phyloP scores from a whole-genome alignment of 352 stramenopile genomes.

The Phytopythium mirpurense region DNA sequence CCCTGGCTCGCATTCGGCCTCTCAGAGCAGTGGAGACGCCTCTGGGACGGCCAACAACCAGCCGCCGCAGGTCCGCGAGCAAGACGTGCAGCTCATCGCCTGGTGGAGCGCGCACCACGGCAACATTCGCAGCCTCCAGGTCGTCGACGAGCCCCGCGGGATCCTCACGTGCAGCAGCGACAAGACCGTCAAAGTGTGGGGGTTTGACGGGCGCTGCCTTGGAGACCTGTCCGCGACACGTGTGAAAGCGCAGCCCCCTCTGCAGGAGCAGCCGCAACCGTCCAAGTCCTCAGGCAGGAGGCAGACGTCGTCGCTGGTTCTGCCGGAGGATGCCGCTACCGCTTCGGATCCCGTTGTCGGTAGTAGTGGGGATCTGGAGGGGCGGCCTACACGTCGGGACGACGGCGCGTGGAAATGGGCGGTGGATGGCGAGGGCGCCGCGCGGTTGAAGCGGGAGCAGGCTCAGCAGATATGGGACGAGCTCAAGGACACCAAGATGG shows the following conservation, averaged over 20 bases:
- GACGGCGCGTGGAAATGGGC: conserved; percentile 35
- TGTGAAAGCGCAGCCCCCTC: too few relatives aligned
- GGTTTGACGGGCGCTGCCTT: conserved; percentile 33
- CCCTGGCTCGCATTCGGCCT: not conserved
- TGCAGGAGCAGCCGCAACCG: not conserved
- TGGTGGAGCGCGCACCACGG: conserved; percentile 54
- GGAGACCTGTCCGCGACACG: conserved; percentile 26
- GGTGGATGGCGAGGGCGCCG: conserved; percentile 32
- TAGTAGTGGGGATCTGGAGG: not conserved
- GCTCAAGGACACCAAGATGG: conserved; percentile 47
- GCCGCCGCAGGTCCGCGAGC: conserved; percentile 14
- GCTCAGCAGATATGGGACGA: conserved; percentile 52
- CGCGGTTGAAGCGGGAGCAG: conserved; percentile 37
- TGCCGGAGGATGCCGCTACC: not conserved
- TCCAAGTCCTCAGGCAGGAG: not conserved
- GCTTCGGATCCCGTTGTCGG: not conserved
- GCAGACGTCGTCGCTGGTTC: not conserved
- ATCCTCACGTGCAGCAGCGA: conserved; percentile 66
- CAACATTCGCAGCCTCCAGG: conserved; percentile 37
- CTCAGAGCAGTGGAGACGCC: not conserved
- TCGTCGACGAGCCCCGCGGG: conserved; percentile 52
- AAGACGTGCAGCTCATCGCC: conserved; percentile 32
- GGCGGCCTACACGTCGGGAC: not conserved
- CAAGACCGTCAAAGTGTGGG: conserved; percentile 55
- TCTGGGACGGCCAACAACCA: not conserved